Conservation (phyloP, 441 rosid genomes). For the Oxalis stricta region DNA sequence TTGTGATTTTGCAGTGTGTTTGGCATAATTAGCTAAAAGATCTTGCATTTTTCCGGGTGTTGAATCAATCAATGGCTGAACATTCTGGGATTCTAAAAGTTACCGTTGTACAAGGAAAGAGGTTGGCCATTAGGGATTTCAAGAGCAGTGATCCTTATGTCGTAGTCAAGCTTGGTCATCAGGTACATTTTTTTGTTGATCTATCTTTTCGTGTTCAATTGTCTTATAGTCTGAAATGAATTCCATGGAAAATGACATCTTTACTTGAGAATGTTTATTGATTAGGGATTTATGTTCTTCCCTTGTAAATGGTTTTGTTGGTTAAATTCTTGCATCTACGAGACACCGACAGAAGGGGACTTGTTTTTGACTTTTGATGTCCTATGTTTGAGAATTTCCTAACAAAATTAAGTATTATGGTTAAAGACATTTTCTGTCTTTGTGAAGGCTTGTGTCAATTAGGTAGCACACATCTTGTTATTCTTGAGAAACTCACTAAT, state of each 20-base stretch:
- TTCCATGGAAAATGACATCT: too few relatives aligned
- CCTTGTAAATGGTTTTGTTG: too few relatives aligned
- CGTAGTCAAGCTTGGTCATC: slow-evolving; percentile 65
- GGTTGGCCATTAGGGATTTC: slow-evolving; percentile 77
- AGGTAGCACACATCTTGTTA: not conserved
- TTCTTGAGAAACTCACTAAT: not conserved
- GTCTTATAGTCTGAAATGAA: too few relatives aligned
- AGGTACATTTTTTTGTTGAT: slow-evolving; percentile 28
- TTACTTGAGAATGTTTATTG: too few relatives aligned
- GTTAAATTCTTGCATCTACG: too few relatives aligned
- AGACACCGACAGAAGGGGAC: too few relatives aligned
- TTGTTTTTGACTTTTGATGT: too few relatives aligned
- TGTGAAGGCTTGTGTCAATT: not conserved
- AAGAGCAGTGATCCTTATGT: slow-evolving; percentile 96
- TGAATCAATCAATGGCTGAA: slow-evolving; percentile 42
- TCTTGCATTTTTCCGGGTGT: slow-evolving; percentile 7
- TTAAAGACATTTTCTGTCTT: not conserved
- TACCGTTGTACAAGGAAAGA: slow-evolving; percentile 64
- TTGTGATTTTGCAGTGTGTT: slow-evolving; percentile 5
- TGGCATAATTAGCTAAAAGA: slow-evolving; percentile 1
- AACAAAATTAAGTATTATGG: not conserved
- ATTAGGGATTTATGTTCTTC: too few relatives aligned
- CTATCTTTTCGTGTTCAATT: not conserved
- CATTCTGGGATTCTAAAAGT: slow-evolving; percentile 55
- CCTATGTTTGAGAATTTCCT: too few relatives aligned